These are phyloP conservation scores for Lactarius deliciosus DNA, from an alignment of 768 basidiomycete genomes.

Conservation along the genomic window DNA sequence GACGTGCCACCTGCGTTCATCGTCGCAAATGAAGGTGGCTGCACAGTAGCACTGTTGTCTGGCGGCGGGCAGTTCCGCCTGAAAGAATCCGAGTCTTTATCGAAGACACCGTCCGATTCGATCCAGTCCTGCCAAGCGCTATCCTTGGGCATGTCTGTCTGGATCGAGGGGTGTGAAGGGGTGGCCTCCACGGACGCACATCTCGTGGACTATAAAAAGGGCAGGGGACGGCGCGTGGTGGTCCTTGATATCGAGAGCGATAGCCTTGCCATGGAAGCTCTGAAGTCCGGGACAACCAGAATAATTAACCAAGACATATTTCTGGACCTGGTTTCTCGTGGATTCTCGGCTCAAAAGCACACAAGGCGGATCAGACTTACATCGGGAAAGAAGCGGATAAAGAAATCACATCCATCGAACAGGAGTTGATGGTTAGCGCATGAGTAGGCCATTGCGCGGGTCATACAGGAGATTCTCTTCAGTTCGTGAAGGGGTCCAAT, in stretches of 20 bases:
- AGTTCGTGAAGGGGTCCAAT: not conserved
- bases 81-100: not conserved
- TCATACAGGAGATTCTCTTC: not conserved
- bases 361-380: constrained; percentile 25
- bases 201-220: constrained; percentile 40
- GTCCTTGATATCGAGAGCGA: constrained; percentile 37
- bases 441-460: constrained; percentile 1
- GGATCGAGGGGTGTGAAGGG: constrained; percentile 34
- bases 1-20: too few relatives aligned
- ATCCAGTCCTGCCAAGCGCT: constrained; percentile 19
- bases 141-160: constrained; percentile 22
- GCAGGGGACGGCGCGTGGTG: constrained; percentile 36
- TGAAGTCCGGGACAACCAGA: constrained; percentile 25
- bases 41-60: too few relatives aligned
- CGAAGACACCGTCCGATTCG: not conserved
- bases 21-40: too few relatives aligned
- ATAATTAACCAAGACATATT: constrained; percentile 38
- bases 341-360: not conserved
- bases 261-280: constrained; percentile 38
- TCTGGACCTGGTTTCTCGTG: constrained; percentile 21
- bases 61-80: not conserved
- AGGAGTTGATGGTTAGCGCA: constrained; percentile 11
- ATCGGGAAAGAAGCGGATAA: constrained; percentile 34
- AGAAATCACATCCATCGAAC: constrained; percentile 33
- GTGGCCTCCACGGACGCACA: constrained; percentile 37